Evolutionary conservation across 1,284 basidiomycete genomes (phyloP), one percentile per base, ranked within the genome.

Genomic region (Xanthoconium separans): DNA sequence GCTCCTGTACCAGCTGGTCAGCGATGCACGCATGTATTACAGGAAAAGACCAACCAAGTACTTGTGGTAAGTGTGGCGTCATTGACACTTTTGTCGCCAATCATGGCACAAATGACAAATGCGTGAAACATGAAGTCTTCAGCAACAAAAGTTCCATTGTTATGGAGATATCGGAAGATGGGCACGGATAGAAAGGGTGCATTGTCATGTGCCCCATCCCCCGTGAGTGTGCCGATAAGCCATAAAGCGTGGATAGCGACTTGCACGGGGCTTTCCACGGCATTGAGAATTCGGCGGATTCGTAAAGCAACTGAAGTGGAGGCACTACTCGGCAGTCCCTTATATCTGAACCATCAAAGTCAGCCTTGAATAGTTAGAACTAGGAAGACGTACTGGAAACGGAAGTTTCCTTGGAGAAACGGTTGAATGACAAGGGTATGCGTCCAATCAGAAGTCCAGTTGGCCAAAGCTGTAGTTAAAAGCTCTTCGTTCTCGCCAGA

Each of bases 61-160:
- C 68, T 75, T 55, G 70, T 71, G 40, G 73, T 65, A 61, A 77
- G 77, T 1, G 74, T 68, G 54, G 72, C 70, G 55, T 86, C 84
- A 50, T 84, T 79, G 41, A 84, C 60, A 69, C 78, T 79, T 66
- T 84, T 87, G 60, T 79, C 78, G 8, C 81, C 74, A 45, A 85
- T 70, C 60, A 80, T 76, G 16, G 81, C 68, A 48, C 78, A 80
- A 40, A 79, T 62, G 12, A 78, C 64, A 55, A 83, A 78, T 16
- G 69, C 57, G 37, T 70, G 66, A 44, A 72, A 65, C 53, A 78
- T 68, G 29, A 73, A 65, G 12, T 71, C 68, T 46, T 73, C 69
- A 18, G 68, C 63, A 42, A 57, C 34, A 13, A 54, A 56, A 2
- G 58, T 48, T 11, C 70, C 71, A 29, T 69, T 64, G 29, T 64